Conservation (phyloP, 208 protist species). For the Trypanosoma grayi region DNA sequence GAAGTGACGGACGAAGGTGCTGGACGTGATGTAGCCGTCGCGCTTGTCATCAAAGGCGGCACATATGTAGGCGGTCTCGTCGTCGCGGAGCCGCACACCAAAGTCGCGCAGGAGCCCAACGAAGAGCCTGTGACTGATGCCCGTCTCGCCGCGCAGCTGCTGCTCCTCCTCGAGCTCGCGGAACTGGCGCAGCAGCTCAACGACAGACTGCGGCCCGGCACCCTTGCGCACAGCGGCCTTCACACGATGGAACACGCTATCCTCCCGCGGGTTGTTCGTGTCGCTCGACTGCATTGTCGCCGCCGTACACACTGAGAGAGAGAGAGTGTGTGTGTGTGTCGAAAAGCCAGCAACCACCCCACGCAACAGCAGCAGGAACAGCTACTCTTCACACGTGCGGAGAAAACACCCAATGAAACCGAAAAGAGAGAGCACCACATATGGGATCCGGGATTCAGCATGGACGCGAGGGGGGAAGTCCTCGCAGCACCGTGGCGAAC, state of each 20-base stretch:
- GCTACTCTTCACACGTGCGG: too few relatives aligned
- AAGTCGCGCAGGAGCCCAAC: slow-evolving; percentile 40
- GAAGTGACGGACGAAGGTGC: slow-evolving; percentile 76
- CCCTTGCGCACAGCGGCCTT: slow-evolving; percentile 45
- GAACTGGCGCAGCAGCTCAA: slow-evolving; percentile 63
- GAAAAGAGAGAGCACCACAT: too few relatives aligned
- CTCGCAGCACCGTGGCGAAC: too few relatives aligned
- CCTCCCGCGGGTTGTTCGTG: slow-evolving; percentile 77
- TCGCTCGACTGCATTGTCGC: slow-evolving; percentile 54
- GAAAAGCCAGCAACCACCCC: too few relatives aligned
- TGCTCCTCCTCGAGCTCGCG: slow-evolving; percentile 37
- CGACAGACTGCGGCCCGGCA: slow-evolving; percentile 38
- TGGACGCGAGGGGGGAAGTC: too few relatives aligned
- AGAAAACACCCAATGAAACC: too few relatives aligned
- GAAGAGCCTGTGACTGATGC: slow-evolving; percentile 59
- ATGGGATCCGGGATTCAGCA: too few relatives aligned
- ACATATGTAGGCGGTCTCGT: slow-evolving; percentile 70
- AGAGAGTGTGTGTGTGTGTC: too few relatives aligned
- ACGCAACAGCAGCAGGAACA: too few relatives aligned
- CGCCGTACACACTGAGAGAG: too few relatives aligned
- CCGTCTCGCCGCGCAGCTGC: slow-evolving; percentile 29
- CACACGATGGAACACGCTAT: slow-evolving; percentile 63
- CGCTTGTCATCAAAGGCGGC: slow-evolving; percentile 57
- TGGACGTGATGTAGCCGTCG: slow-evolving; percentile 45
- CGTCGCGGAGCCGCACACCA: slow-evolving; percentile 38